Conservation (phyloP, 371 early-diverging fungal genomes). For the Mortierella sp. region DNA sequence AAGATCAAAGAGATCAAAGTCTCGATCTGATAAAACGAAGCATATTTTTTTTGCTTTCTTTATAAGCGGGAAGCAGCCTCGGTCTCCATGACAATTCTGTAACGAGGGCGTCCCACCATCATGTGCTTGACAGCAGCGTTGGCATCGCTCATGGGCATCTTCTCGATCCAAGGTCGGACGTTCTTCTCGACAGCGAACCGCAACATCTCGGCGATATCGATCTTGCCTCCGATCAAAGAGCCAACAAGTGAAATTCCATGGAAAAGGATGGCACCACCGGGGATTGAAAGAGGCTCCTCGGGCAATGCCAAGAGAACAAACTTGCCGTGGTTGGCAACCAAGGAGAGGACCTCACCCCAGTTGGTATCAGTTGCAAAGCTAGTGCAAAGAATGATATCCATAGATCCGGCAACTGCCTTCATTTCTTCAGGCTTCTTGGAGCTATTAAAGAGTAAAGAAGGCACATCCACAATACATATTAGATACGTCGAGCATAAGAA, state of each 20-base stretch:
- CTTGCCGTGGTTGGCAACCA: slow-evolving; percentile 69
- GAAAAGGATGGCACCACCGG: slow-evolving; percentile 60
- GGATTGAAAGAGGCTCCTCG: slow-evolving; percentile 64
- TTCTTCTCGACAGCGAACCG: slow-evolving; percentile 76
- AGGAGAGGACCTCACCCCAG: slow-evolving; percentile 62
- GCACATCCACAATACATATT: neutral
- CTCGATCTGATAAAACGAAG: too few species aligned
- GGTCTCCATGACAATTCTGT: slow-evolving; percentile 75
- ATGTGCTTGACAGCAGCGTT: slow-evolving; percentile 73
- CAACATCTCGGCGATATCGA: slow-evolving; percentile 74
- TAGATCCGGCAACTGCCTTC: slow-evolving; percentile 14
- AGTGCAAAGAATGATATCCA: slow-evolving; percentile 73
- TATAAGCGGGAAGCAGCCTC: slow-evolving; percentile 32
- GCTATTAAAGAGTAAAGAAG: slow-evolving; percentile 1
- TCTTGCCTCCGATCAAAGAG: slow-evolving; percentile 76
- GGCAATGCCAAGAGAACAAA: slow-evolving; percentile 78
- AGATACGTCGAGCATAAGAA: neutral
- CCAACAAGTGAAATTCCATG: slow-evolving; percentile 71
- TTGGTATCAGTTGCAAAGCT: slow-evolving; percentile 64
- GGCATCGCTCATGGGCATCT: slow-evolving; percentile 69
- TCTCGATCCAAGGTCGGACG: slow-evolving; percentile 77
- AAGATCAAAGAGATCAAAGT: neutral
- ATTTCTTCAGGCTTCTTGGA: slow-evolving; percentile 50
- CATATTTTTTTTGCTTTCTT: neutral
- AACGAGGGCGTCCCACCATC: slow-evolving; percentile 74